Evolutionary conservation across 441 rosid genomes (phyloP).

Genomic region (Gossypium lobatum): DNA sequence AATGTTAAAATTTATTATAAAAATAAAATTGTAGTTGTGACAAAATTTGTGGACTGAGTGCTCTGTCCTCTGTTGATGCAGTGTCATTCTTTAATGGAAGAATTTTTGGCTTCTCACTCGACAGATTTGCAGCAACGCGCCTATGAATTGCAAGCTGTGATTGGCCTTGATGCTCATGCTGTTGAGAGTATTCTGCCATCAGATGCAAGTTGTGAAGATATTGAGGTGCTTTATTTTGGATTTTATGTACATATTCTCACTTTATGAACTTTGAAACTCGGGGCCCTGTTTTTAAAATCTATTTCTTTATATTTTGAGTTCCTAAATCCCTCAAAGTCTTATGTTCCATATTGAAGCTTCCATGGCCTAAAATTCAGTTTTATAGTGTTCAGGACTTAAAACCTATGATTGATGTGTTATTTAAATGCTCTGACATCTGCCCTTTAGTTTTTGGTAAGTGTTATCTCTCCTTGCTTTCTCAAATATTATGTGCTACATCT

Average conservation of each 20-base stretch:
- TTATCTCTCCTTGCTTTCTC: not conserved
- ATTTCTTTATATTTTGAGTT: not conserved
- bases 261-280: not conserved
- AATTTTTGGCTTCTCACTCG: constrained; percentile 87
- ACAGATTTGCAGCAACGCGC: constrained; percentile 98
- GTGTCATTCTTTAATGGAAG: constrained; percentile 91
- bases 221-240: constrained; percentile 53
- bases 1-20: too few species aligned
- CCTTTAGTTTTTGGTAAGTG: not conserved
- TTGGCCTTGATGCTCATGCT: constrained; percentile 61
- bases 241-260: not conserved
- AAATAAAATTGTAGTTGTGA: not conserved
- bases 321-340: not conserved
- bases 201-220: constrained; percentile 96
- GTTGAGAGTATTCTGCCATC: constrained; percentile 67
- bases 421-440: not conserved
- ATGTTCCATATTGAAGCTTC: not conserved
- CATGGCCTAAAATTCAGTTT: not conserved
- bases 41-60: not conserved
- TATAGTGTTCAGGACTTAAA: not conserved
- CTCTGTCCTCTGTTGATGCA: constrained; percentile 31
- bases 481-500: not conserved
- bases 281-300: not conserved
- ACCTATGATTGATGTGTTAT: not conserved
- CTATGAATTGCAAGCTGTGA: constrained; percentile 80